A percentile compares a stretch with the other conserved stretches of the same genome.
Evolutionary conservation across 345 rosid species (phyloP).

Genomic region (Pelargonium nanum): DNA sequence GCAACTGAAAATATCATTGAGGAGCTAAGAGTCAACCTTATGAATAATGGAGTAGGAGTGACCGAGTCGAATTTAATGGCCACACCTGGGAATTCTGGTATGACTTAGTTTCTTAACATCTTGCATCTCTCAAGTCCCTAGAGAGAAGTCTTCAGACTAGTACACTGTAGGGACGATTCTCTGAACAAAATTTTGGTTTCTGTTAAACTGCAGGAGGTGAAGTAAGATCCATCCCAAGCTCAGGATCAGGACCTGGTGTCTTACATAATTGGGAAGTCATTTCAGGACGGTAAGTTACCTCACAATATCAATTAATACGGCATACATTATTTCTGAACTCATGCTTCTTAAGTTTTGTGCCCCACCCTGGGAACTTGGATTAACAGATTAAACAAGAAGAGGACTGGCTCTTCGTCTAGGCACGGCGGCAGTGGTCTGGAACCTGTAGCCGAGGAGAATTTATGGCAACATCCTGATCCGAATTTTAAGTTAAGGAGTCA

Average conservation of each 20-base stretch:
- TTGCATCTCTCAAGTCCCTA: neutral
- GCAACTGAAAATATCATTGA: conserved; percentile 5
- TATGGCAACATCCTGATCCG: conserved; percentile 29
- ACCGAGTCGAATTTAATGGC: conserved; percentile 23
- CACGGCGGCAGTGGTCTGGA: conserved; percentile 49
- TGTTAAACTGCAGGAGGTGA: conserved; percentile 38
- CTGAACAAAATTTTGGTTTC: conserved; percentile 6
- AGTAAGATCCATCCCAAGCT: conserved; percentile 52
- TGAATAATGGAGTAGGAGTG: conserved; percentile 15
- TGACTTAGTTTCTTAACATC: neutral
- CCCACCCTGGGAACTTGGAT: neutral
- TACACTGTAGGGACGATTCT: too few relatives aligned
- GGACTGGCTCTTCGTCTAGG: conserved; percentile 45
- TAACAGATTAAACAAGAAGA: conserved; percentile 43
- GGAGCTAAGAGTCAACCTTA: conserved; percentile 30
- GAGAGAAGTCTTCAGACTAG: conserved; percentile 1
- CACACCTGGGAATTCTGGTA: conserved; percentile 63
- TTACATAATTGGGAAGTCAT: conserved; percentile 20
- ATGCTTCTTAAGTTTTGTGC: neutral
- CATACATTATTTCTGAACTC: neutral
- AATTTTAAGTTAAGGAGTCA: conserved; percentile 39
- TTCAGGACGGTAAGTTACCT: conserved; percentile 28
- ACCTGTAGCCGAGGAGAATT: conserved; percentile 60
- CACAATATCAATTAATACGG: neutral
- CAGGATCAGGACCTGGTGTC: conserved; percentile 50